Evolutionary conservation across 1,284 basidiomycete genomes (phyloP), one percentile per base, ranked within the genome.

Genomic region (Irpex rosettiformis): DNA sequence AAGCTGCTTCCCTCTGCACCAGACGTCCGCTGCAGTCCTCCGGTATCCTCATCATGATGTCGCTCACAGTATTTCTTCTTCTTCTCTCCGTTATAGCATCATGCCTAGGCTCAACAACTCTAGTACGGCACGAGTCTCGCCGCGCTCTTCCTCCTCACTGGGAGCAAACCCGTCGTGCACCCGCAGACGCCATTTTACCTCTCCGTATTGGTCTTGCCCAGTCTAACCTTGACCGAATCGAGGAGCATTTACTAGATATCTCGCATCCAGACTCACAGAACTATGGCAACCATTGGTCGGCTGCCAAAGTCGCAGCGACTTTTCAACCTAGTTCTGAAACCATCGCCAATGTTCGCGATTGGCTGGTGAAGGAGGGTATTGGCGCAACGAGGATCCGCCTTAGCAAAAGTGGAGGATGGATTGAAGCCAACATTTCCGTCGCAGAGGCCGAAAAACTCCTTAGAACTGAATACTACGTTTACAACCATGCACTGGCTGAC

Each of bases 141-240:
- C 54, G 54, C 25, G 7, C 22, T 18, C 54, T 55, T 5, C 54
- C 54, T 24, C 42, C 54, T 21, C 42, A 28, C 54, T 55, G 54
- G 54, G 45, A 28, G 28, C 54, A 43, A 54, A 10, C 54, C 62
- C 18, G 61, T 60, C 43, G 54, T 64, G 71, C 75, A 37, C 65
- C 67, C 3, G 61, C 72, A 18, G 64, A 68, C 53, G 60, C 68
- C 4, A 54, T 69, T 54, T 65, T 79, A n/a, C 75, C 77, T n/a
- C 64, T 82, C 28, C 74, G 76, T 47, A 76, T 82, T 58, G 79
- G 75, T 4, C 73, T 82, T 27, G 71, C 69, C 37, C 79, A 81
- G 65, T 68, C 73, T 24, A 79, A 80, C 66, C 59, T 79, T 22
- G 70, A 75, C 58, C 68, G 69, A 22, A 64, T 81, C 29, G 75